These are phyloP conservation scores for Podaxis rugospora DNA, from an alignment of 768 basidiomycete species.

Conservation along the genomic window DNA sequence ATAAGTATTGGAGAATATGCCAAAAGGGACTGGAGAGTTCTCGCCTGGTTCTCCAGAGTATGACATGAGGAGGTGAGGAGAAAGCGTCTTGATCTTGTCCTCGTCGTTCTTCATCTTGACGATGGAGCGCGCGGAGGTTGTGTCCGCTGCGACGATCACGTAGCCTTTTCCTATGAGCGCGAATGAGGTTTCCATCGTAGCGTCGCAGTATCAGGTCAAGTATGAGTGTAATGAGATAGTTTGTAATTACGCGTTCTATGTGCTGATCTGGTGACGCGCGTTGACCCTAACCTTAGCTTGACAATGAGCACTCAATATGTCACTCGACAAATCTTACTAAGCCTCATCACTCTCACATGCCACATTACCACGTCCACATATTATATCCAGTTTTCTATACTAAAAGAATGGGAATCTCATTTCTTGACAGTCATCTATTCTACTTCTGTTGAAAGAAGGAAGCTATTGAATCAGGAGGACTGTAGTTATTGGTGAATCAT, in stretches of 20 bases:
- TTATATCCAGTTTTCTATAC: too few relatives aligned
- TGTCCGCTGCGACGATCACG: conserved; percentile 89
- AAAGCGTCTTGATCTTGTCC: conserved; percentile 93
- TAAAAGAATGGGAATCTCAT: too few relatives aligned
- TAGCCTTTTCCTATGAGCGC: conserved; percentile 91
- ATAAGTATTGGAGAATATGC: not conserved
- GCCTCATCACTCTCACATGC: too few relatives aligned
- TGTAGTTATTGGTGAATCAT: too few relatives aligned
- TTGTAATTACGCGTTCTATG: not conserved
- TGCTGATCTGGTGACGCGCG: not conserved
- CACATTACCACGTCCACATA: too few relatives aligned
- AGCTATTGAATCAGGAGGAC: too few relatives aligned
- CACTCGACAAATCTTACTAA: too few relatives aligned
- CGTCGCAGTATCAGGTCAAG: conserved; percentile 4
- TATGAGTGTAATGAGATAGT: not conserved
- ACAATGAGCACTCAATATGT: too few relatives aligned
- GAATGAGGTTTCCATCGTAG: conserved; percentile 84
- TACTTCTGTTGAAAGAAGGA: too few relatives aligned
- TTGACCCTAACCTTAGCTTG: not conserved
- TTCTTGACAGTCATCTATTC: too few relatives aligned
- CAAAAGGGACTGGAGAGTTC: not conserved
- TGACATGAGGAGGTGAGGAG: conserved; percentile 91
- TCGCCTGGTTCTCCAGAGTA: conserved; percentile 91
- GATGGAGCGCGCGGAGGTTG: conserved; percentile 84
- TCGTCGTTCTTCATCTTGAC: conserved; percentile 97